Evolutionary conservation across 2,329 filamentous ascomycete genomes (phyloP).

Genomic region (Plenodomus biglobosus): DNA sequence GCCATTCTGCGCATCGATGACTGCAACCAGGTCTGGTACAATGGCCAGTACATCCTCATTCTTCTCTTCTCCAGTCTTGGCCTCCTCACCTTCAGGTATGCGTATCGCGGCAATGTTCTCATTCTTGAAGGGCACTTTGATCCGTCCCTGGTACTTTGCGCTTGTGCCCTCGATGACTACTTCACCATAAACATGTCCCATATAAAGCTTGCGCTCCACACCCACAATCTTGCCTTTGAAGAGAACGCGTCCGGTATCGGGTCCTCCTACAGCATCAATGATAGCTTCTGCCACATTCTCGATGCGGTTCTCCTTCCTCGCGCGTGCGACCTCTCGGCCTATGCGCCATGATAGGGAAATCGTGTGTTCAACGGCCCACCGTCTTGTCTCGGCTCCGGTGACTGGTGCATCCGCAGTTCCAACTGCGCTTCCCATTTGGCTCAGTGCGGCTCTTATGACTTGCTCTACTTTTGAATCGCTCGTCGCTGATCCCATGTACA

Average conservation of each 20-base stretch:
- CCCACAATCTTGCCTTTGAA: conserved; percentile 52
- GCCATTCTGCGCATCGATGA: conserved; percentile 54
- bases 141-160: conserved; percentile 43
- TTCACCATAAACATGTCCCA: conserved; percentile 49
- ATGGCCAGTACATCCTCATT: conserved; percentile 50
- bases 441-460: conserved; percentile 41
- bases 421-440: conserved; percentile 42
- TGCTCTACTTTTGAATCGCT: conserved; percentile 45
- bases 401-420: conserved; percentile 44
- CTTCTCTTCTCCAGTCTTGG: conserved; percentile 33
- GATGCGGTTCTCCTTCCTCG: conserved; percentile 41
- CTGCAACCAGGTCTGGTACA: conserved; percentile 54
- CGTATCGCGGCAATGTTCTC: conserved; percentile 66
- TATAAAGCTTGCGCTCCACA: conserved; percentile 45
- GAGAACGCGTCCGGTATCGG: conserved; percentile 42
- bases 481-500: conserved; percentile 43
- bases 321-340: conserved; percentile 40
- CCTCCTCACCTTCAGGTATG: conserved; percentile 28
- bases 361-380: conserved; percentile 45
- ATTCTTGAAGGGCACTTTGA: conserved; percentile 73
- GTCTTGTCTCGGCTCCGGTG: conserved; percentile 40
- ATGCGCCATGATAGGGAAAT: conserved; percentile 45
- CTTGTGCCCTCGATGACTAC: conserved; percentile 43
- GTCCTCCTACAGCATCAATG: conserved; percentile 47
- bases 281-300: conserved; percentile 44